Conservation (phyloP, 768 basidiomycete genomes). For the Phallus indusiatus region DNA sequence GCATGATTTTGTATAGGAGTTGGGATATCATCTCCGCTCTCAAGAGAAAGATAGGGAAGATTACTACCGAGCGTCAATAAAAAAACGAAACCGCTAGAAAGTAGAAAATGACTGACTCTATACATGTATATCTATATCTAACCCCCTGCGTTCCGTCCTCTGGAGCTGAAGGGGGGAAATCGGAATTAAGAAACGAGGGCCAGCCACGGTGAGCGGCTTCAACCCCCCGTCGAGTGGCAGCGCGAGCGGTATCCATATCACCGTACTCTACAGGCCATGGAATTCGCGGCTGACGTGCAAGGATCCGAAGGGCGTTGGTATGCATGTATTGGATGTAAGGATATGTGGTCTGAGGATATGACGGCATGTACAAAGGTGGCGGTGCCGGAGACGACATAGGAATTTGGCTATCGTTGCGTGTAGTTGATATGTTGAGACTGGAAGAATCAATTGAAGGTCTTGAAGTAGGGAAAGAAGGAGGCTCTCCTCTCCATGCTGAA, state of each 20-base stretch:
- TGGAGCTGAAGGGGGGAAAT: conserved; percentile 19
- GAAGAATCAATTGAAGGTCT: conserved; percentile 9
- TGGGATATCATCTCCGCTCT: conserved; percentile 35
- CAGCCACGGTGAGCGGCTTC: conserved; percentile 30
- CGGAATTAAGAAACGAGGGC: conserved; percentile 34
- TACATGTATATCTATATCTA: conserved; percentile 23
- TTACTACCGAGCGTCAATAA: conserved; percentile 28
- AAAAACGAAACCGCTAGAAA: conserved; percentile 22
- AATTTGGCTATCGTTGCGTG: not conserved
- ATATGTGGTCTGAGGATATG: conserved; percentile 5
- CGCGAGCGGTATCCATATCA: conserved; percentile 2
- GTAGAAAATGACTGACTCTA: conserved; percentile 20
- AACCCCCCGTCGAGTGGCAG: conserved; percentile 20
- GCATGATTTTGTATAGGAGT: conserved; percentile 57
- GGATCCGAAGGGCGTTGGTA: conserved; percentile 17
- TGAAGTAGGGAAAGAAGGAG: conserved; percentile 30
- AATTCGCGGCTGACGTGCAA: conserved; percentile 11
- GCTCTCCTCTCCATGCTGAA: conserved; percentile 56
- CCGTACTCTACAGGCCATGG: conserved; percentile 7
- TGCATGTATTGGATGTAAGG: conserved; percentile 19
- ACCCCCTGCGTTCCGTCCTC: conserved; percentile 17
- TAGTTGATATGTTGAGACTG: conserved; percentile 3
- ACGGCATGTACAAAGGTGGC: conserved; percentile 4
- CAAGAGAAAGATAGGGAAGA: conserved; percentile 44
- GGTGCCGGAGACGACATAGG: conserved; percentile 1